These are phyloP conservation scores for Vigna unguiculata DNA, from an alignment of 306 rosid genomes.

Conservation along the genomic window DNA sequence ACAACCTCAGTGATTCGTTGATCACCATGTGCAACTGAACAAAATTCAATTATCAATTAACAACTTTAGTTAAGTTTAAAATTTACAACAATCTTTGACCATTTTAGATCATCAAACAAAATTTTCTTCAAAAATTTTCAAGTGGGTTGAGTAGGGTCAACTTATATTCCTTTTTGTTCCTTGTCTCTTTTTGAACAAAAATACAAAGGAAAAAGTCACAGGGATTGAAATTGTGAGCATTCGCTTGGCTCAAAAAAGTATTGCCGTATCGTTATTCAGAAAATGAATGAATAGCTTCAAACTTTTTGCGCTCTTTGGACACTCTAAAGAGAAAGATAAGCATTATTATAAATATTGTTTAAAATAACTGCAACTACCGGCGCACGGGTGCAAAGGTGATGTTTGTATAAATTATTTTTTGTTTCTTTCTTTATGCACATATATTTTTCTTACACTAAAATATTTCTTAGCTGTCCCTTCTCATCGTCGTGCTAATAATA, in stretches of 20 bases:
- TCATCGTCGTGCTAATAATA: constrained; percentile 38
- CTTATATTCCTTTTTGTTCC: constrained; percentile 34
- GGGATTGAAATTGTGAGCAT: neutral
- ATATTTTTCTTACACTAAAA: constrained; percentile 35
- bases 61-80: neutral
- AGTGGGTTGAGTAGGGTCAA: constrained; percentile 53
- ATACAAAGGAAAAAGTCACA: constrained; percentile 29
- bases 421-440: neutral
- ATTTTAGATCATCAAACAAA: no score
- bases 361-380: constrained; percentile 30
- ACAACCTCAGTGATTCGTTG: constrained; percentile 88
- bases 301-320: constrained; percentile 40
- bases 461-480: constrained; percentile 36
- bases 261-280: constrained; percentile 46
- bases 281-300: constrained; percentile 31
- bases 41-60: constrained; percentile 26
- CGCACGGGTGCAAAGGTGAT: constrained; percentile 52
- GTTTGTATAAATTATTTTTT: constrained; percentile 4
- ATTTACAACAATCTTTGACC: constrained; percentile 38
- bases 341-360: constrained; percentile 19
- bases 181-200: constrained; percentile 22
- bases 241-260: constrained; percentile 35
- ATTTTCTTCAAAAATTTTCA: no score
- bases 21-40: constrained; percentile 88
- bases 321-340: constrained; percentile 38